Evolutionary conservation across 2,329 filamentous ascomycete genomes (phyloP), one percentile per base, ranked within the genome.

Genomic region (Trichoderma sp.): DNA sequence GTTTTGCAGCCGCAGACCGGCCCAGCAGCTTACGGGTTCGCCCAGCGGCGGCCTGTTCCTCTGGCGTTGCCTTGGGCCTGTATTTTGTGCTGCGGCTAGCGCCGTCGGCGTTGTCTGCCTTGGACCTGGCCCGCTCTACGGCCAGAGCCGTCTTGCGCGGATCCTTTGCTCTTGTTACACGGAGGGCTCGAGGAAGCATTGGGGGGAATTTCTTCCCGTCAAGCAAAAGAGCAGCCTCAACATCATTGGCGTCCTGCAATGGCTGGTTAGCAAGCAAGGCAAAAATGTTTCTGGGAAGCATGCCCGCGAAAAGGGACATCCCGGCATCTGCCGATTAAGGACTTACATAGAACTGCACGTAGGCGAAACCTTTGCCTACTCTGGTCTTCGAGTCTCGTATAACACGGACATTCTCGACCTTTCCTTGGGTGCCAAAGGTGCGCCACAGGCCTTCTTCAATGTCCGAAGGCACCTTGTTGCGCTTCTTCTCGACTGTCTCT

Each of bases 341-440:
- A 79, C 83, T 82, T 75, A 89, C 88, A 76, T 91, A 88, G 81
- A 99, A 99, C 77, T 99, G 96, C 19, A 99, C 95, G 76, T 99
- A 99, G 71, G 96, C 96, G 77, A 99, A 93, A 5, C 96, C 96
- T 79, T 99, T 99, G 76, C 96, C 94, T 35, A 99, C 93, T 61
- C 96, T 89, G 8, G 96, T 99, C 73, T 92, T 91, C 72, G 92
- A 85, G 77, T 99, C 96, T 68, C 96, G 89, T 62, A 97, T 88
- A 24, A 99, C 94, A 40, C 96, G 92, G 43, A 99, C 96, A 76
- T 91, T 97, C 81, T 99, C 95, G 14, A 99, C 92, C 72, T 87
- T 92, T 73, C 95, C 94, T 64, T 86, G 79, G 77, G 91, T 88
- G 70, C 85, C 82, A 76, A 97, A 96, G 24, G 91, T 90, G 57